Percentiles rank a stretch among this genome's conserved stretches.
These are phyloP conservation scores for Mortierella sp. DNA, from an alignment of 371 early-diverging fungal species.

Conservation along the genomic window DNA sequence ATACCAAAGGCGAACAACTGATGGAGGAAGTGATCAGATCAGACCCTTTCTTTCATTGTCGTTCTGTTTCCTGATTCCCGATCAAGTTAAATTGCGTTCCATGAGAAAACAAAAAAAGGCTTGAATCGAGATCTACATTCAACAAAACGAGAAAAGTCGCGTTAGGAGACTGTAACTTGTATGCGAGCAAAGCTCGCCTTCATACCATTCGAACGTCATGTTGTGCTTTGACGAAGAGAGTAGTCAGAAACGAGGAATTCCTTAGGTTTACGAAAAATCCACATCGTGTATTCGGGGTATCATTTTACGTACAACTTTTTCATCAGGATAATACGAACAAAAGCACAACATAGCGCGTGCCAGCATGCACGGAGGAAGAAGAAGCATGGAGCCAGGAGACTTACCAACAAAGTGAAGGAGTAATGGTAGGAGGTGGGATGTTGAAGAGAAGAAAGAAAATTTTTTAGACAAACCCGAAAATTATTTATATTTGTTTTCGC, in stretches of 20 bases:
- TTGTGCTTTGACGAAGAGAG: constrained; percentile 10
- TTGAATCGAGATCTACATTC: constrained; percentile 7
- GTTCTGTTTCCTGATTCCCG: not conserved
- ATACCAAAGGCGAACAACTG: not conserved
- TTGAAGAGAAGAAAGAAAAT: not conserved
- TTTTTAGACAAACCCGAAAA: no score
- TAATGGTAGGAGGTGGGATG: not conserved
- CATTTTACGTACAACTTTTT: constrained; percentile 61
- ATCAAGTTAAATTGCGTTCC: not conserved
- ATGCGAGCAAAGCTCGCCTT: no score
- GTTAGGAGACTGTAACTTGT: not conserved
- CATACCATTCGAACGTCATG: no score
- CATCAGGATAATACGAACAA: constrained; percentile 44
- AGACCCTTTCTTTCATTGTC: not conserved
- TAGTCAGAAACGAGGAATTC: constrained; percentile 61
- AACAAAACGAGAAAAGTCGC: not conserved
- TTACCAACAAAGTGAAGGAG: not conserved
- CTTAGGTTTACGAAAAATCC: constrained; percentile 59
- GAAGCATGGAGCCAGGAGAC: not conserved
- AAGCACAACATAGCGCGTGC: not conserved
- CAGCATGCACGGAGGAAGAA: not conserved
- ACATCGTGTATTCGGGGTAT: constrained; percentile 59
- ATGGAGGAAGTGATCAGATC: not conserved
- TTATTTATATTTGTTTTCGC: not conserved
- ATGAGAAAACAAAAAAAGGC: not conserved